Percentiles rank a stretch among this genome's conserved stretches.
Conservation (phyloP, 768 basidiomycete genomes). For the Calocera viscosa region DNA sequence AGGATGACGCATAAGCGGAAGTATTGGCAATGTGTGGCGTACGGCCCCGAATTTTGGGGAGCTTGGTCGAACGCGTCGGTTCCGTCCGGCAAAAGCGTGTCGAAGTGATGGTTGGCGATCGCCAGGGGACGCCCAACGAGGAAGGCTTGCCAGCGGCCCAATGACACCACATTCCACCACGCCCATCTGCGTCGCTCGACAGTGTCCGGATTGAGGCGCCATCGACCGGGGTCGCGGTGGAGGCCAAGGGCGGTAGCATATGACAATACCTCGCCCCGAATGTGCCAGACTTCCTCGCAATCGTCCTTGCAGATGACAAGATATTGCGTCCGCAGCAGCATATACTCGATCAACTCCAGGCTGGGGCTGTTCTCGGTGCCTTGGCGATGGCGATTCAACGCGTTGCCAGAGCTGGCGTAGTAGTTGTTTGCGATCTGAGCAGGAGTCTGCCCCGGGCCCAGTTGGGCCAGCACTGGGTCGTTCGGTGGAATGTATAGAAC, state of each 20-base stretch:
- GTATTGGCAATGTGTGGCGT: slow-evolving; percentile 59
- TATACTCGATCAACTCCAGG: slow-evolving; percentile 63
- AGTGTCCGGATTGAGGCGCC: slow-evolving; percentile 47
- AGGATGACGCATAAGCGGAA: slow-evolving; percentile 66
- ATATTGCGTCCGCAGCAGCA: slow-evolving; percentile 59
- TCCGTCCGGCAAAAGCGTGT: slow-evolving; percentile 57
- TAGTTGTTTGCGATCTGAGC: slow-evolving; percentile 54
- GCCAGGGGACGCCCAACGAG: slow-evolving; percentile 68
- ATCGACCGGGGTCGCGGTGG: slow-evolving; percentile 74
- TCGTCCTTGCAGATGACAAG: slow-evolving; percentile 60
- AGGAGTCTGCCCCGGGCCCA: slow-evolving; percentile 36
- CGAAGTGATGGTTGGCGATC: slow-evolving; percentile 71
- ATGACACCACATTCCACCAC: slow-evolving; percentile 70
- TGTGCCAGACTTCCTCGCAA: slow-evolving; percentile 68
- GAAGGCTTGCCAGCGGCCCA: slow-evolving; percentile 68
- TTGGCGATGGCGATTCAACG: slow-evolving; percentile 43
- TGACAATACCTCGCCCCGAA: slow-evolving; percentile 58
- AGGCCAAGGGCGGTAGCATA: slow-evolving; percentile 73
- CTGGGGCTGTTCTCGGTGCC: slow-evolving; percentile 44
- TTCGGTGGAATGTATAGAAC: slow-evolving; percentile 56
- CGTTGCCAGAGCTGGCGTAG: slow-evolving; percentile 54
- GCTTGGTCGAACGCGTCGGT: slow-evolving; percentile 42
- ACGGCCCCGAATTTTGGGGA: slow-evolving; percentile 48
- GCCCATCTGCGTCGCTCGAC: slow-evolving; percentile 76
- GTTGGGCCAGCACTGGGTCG: slow-evolving; percentile 46